Conservation (phyloP, 208 protist species). For the Vickermania ingenoplastis region DNA sequence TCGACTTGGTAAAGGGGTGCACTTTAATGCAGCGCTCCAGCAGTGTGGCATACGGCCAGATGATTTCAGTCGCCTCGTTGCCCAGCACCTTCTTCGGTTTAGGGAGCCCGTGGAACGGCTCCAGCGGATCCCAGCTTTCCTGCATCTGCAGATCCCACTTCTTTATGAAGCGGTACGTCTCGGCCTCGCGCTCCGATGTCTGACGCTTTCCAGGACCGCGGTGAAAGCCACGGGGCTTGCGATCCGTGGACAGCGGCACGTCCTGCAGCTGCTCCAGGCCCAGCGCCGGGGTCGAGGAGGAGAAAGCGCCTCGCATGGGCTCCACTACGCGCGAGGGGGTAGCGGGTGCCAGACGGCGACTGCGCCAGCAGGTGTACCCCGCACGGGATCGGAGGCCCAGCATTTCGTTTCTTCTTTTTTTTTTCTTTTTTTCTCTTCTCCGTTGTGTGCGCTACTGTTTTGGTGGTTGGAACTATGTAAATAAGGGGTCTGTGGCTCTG, state of each 20-base stretch:
- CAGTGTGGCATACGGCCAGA: slow-evolving; percentile 84
- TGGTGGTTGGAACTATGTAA: too few species aligned
- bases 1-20: slow-evolving; percentile 88
- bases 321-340: slow-evolving; percentile 1
- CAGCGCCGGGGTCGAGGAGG: slow-evolving; percentile 16
- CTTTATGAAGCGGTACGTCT: slow-evolving; percentile 74
- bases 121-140: slow-evolving; percentile 71
- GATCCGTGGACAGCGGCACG: slow-evolving; percentile 71
- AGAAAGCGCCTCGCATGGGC: slow-evolving; percentile 9
- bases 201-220: slow-evolving; percentile 81
- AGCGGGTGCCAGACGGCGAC: too few species aligned
- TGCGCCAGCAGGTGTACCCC: too few species aligned
- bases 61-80: slow-evolving; percentile 82
- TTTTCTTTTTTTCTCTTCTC: not conserved
- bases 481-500: too few species aligned
- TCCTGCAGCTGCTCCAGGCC: slow-evolving; percentile 83
- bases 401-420: slow-evolving; percentile 4
- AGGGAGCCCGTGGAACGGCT: slow-evolving; percentile 82
- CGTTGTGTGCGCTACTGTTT: too few species aligned
- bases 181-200: slow-evolving; percentile 57
- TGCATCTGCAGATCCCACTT: slow-evolving; percentile 81
- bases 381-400: not conserved
- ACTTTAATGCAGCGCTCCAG: slow-evolving; percentile 79
- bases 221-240: slow-evolving; percentile 68
- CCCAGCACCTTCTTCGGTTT: slow-evolving; percentile 84